Evolutionary conservation across 495 filamentous ascomycete species (phyloP), one percentile per base, ranked within the genome.

Genomic region (Neurospora sp.): DNA sequence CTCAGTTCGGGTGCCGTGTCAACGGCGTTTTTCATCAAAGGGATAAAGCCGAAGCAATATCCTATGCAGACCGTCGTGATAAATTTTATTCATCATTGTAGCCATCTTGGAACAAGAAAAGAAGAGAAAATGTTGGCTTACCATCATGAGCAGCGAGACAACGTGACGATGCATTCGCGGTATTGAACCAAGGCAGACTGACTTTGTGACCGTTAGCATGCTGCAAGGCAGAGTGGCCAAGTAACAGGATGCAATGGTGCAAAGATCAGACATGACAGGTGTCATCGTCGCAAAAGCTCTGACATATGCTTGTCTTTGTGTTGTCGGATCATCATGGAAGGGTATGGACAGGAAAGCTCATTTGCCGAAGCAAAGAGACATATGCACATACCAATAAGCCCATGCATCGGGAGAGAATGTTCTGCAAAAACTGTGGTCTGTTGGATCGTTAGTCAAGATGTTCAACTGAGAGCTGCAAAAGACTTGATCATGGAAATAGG

Each of bases 51-150:
- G 27, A 66, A 66, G 54, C 54, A 89, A 87, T 88, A 89, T 86
- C 90, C 89, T 97, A 95, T 92, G 94, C 91, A 92, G 94, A 97
- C 94, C 94, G 94, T 97, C 94, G 94, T 97, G 94, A 97, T 79
- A 81, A 78, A 90, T 82, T 81, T 79, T 74, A 78, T 94, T 96
- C 92, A 92, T 92, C 85, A 85, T 86, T 78, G 73, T 76, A 81
- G 76, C 27, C 72, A 73, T 38, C 59, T 39, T 40, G 66, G 66
- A 62, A n/a, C 71, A 69, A 71, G 42, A 75, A 54, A 44, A 66
- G 39, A 66, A 41, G 31, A 69, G 23, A 16, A 37, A 37, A 2
- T 48, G 74, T 18, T 35, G 54, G 54, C 74, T 79, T 77, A 77
- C 71, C 74, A 54, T 72, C 39, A 20, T 48, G 40, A 35, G 14